Conservation (phyloP, 139 green algal genomes). For the Chlorella sorokiniana region DNA sequence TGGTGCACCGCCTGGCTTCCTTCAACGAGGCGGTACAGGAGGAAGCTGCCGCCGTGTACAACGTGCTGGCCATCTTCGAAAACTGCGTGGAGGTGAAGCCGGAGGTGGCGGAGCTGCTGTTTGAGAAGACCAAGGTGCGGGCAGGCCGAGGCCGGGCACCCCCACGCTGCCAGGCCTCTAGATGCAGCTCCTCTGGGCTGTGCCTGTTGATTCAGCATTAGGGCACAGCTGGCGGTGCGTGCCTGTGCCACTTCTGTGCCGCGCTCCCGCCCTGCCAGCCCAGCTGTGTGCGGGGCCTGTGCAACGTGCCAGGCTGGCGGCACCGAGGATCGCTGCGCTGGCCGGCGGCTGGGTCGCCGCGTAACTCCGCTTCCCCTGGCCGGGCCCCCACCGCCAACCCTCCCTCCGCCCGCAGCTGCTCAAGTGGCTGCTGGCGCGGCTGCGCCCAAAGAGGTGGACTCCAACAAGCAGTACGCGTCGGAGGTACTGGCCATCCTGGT, state of each 20-base stretch:
- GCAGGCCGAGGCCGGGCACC: too few species aligned
- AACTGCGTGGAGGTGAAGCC: constrained; percentile 88
- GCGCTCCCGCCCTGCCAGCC: neutral
- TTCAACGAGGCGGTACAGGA: constrained; percentile 75
- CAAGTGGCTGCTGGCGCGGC: constrained; percentile 85
- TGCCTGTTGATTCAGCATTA: too few species aligned
- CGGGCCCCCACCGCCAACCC: too few species aligned
- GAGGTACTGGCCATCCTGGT: constrained; percentile 93
- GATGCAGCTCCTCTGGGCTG: too few species aligned
- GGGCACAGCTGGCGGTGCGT: too few species aligned
- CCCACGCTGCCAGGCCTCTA: too few species aligned
- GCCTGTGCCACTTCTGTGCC: neutral
- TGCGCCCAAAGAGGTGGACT: constrained; percentile 76
- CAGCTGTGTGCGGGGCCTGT: too few species aligned
- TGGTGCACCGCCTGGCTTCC: constrained; percentile 69
- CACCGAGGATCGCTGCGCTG: too few species aligned
- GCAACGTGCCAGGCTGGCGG: too few species aligned
- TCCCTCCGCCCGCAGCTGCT: constrained; percentile 53
- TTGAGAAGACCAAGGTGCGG: constrained; percentile 41
- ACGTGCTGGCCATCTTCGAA: constrained; percentile 83
- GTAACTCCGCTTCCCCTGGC: too few species aligned
- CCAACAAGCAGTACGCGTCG: constrained; percentile 82
- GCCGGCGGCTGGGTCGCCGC: too few species aligned
- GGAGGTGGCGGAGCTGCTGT: constrained; percentile 41
- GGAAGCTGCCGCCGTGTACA: constrained; percentile 78